Base-by-base conservation (phyloP, 352 stramenopile genomes). In the Globisporangium echinulatum region DNA sequence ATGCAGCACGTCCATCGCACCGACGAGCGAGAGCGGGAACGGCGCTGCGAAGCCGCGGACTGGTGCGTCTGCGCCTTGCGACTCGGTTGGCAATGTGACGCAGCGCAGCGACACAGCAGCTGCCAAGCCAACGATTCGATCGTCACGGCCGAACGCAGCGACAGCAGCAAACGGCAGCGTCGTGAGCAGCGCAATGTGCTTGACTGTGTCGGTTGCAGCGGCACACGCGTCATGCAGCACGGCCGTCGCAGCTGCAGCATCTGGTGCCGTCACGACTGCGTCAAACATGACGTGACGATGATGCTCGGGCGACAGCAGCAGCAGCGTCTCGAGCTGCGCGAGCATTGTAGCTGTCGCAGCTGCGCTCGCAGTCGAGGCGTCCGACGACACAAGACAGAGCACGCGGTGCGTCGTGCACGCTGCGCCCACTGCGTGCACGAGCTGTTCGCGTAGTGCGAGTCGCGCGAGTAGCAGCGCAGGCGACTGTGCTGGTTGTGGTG, bases 141-240 rank as follows among this genome's bases (percentile, higher is more conserved):
- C 44, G 68, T 77, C 19, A 74, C 15, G 11, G 75, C 58, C 33
- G 57, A 67, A 8, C 81, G 7, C 46, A 63, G 54, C n/a, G 56
- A 65, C 36, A 69, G 25, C 25, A 33, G 25, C 25, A 33, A 33
- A 33, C 25, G 25, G 25, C 25, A 33, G 25, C 25, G 25, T 33
- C 25, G 25, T 33, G 25, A 33, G 3, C 25, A 33, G 25, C 25
- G 25, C 25, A 33, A 33, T 33, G 25, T 33, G 25, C 25, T 33
- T 33, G 25, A 33, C 25, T 33, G 25, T 33, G 25, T 61, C 10
- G 52, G 55, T 44, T 38, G 46, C 11, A 33, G 25, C 25, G 25
- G 37, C 38, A 40, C 14, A 52, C 15, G 56, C 40, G 49, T 46
- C 42, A 44, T 48, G 3, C 36, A 68, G 4, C 5, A 43, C 64